These are phyloP conservation scores for Gymnopilus dilepis DNA, from an alignment of 768 basidiomycete genomes.

Conservation along the genomic window DNA sequence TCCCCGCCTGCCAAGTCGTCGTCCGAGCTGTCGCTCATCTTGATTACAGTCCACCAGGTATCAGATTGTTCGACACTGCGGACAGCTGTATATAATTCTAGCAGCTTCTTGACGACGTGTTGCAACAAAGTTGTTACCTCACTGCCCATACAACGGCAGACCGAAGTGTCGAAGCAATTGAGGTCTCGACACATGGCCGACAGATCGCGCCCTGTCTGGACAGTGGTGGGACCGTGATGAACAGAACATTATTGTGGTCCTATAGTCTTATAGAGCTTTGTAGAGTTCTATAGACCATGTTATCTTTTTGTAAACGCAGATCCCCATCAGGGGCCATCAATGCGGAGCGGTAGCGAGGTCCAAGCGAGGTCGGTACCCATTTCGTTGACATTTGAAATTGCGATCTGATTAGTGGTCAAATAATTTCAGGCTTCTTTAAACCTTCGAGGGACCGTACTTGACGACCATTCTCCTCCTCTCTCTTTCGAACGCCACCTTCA, in stretches of 20 bases:
- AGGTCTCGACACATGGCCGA: slow-evolving; percentile 1
- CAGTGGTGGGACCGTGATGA: neutral
- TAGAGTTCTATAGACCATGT: too few species aligned
- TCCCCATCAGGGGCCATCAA: slow-evolving; percentile 1
- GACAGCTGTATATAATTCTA: neutral
- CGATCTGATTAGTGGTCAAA: neutral
- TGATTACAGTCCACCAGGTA: neutral
- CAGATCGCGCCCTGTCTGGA: slow-evolving; percentile 5
- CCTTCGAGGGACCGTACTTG: neutral
- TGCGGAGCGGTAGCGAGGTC: neutral
- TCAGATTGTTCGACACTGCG: neutral
- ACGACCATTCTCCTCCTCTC: neutral
- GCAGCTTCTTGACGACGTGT: neutral
- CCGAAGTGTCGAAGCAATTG: neutral
- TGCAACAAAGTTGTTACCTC: neutral
- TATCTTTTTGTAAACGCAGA: neutral
- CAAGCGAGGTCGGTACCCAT: neutral
- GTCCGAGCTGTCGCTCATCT: neutral
- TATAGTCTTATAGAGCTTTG: neutral
- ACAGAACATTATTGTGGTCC: neutral
- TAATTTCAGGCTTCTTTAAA: neutral
- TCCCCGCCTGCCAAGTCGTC: neutral
- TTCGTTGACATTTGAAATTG: slow-evolving; percentile 4
- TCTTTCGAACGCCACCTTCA: neutral
- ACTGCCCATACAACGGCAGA: neutral